Evolutionary conservation across 1,139 yeast species (phyloP), one percentile per base, ranked within the genome.

Genomic region (Yamadazyma songkhlaensis): DNA sequence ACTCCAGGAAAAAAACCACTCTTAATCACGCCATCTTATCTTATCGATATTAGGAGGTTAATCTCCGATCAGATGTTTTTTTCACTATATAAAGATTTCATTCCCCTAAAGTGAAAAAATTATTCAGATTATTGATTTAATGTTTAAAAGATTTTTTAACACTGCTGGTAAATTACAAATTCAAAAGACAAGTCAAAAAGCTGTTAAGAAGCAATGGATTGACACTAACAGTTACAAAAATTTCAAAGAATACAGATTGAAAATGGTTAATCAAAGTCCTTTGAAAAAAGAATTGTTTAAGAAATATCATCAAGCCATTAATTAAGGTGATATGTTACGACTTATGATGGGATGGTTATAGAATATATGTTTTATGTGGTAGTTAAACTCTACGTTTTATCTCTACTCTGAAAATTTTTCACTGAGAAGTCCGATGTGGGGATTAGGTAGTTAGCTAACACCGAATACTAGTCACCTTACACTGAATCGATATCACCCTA

Each of bases 231-330:
- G 31, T 12, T 33, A 26, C 62, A 64, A 74, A 47, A 60, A 77
- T 2, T 77, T 77, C 57, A 79, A 79, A 26, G 81, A 77, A 51
- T 77, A 77, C 63, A 60, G 82, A 50, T 62, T 74, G 51, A 69
- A 69, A 48, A 76, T 66, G 15, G 62, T 66, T 37, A 70, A 74
- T 57, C 75, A 70, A 43, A 72, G 75, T 39, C 82, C 82, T 10
- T 67, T 75, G 28, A 43, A 40, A 22, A 45, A 38, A 28, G 43
- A 43, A 50, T 60, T 65, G 10, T 47, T 59, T 35, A 61, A 46
- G 30, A 47, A 39, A 21, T 39, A 29, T 15, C 21, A 39, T 3
- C 9, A 9, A 22, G 5, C 23, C 15, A 32, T 32, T 26, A 11
- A 10, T 32, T 32, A 17, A 32, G 13, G 15, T 27, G 29, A 27